Evolutionary conservation across 768 basidiomycete species (phyloP).

Genomic region (Russula emetica): DNA sequence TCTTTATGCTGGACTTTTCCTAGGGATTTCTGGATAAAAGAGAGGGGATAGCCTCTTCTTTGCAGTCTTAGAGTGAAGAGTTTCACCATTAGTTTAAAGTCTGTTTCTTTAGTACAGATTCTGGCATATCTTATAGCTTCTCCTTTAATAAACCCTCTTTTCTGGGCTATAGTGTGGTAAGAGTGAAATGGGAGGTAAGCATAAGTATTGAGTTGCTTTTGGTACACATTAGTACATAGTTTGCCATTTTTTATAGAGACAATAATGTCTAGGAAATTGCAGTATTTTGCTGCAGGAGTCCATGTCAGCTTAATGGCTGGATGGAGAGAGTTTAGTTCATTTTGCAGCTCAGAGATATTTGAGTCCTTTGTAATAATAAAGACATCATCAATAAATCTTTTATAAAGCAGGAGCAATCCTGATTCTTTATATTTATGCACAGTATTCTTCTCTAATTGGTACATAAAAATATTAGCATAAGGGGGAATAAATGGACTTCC

Average conservation of each 20-base stretch:
- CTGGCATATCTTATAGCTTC: constrained; percentile 8
- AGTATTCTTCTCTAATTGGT: not conserved
- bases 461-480: not conserved
- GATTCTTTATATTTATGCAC: not conserved
- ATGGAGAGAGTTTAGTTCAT: not conserved
- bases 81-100: not conserved
- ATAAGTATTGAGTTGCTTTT: not conserved
- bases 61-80: not conserved
- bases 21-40: not conserved
- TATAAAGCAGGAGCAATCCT: not conserved
- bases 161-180: not conserved
- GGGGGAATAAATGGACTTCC: not conserved
- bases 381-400: not conserved
- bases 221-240: not conserved
- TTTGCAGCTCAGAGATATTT: not conserved
- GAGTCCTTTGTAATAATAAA: not conserved
- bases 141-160: not conserved
- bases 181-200: not conserved
- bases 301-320: not conserved
- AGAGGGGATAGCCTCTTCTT: constrained; percentile 11
- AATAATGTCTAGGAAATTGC: not conserved
- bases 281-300: not conserved
- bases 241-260: not conserved
- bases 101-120: not conserved
- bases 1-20: constrained; percentile 4